phyloP scores from a whole-genome alignment of 2,329 filamentous ascomycete genomes.

The Drechslerella coelobrocha region DNA sequence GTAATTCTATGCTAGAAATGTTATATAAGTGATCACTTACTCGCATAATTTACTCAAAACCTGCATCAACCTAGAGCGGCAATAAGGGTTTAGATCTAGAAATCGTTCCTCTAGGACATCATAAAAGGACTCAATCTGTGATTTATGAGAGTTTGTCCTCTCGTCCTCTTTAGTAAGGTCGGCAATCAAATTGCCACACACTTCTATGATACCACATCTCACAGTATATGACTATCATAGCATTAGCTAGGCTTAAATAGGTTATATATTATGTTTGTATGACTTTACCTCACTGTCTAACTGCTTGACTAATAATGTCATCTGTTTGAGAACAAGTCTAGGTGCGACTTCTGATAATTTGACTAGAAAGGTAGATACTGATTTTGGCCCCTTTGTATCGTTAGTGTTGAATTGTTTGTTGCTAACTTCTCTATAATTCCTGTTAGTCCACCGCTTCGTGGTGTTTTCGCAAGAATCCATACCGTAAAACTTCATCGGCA shows the following conservation, averaged over 20 bases:
- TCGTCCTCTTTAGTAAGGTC: conserved; percentile 86
- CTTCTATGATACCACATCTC: conserved; percentile 90
- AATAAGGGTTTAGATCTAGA: conserved; percentile 95
- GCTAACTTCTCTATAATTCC: conserved; percentile 73
- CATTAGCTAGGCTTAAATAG: conserved; percentile 23
- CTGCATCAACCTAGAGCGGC: conserved; percentile 86
- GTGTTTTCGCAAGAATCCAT: conserved; percentile 24
- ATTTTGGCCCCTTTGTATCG: conserved; percentile 93
- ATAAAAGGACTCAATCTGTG: conserved; percentile 94
- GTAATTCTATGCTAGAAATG: too few species aligned
- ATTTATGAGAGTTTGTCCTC: conserved; percentile 88
- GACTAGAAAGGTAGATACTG: conserved; percentile 89
- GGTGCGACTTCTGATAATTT: conserved; percentile 92
- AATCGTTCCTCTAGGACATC: conserved; percentile 96
- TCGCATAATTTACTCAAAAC: conserved; percentile 84
- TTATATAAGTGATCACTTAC: conserved; percentile 27
- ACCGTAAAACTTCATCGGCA: conserved; percentile 84
- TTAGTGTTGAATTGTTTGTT: conserved; percentile 99
- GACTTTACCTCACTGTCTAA: conserved; percentile 81
- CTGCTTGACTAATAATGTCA: conserved; percentile 92
- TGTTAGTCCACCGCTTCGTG: neutral
- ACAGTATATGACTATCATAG: conserved; percentile 79
- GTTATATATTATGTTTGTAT: neutral
- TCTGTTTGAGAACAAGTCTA: conserved; percentile 92
- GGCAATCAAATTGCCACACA: conserved; percentile 92